Evolutionary conservation across 805 yeast species (phyloP).

Genomic region (Kluyveromyces siamensis): DNA sequence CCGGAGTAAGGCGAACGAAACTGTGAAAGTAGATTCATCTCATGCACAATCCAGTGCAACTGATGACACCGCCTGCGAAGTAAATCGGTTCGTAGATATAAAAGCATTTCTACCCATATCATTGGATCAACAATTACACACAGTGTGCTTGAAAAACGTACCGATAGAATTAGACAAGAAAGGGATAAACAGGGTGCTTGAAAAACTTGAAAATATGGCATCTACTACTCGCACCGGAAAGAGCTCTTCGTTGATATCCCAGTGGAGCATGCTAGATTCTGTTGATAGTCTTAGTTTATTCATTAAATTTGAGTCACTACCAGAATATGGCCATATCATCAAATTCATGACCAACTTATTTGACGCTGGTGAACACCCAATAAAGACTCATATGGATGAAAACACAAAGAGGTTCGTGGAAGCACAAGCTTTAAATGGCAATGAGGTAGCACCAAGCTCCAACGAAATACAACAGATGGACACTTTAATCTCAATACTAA

Average conservation of each 20-base stretch:
- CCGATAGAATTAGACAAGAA: constrained; percentile 3
- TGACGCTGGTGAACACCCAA: neutral
- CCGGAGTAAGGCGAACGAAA: constrained; percentile 1
- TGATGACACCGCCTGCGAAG: neutral
- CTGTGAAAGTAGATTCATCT: neutral
- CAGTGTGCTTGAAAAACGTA: constrained; percentile 14
- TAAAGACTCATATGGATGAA: constrained; percentile 12
- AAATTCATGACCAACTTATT: neutral
- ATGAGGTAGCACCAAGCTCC: constrained; percentile 1
- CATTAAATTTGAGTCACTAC: constrained; percentile 1
- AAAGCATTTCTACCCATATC: constrained; percentile 22
- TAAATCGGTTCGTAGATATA: constrained; percentile 3
- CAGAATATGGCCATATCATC: neutral
- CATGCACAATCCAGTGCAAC: neutral
- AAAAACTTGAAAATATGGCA: neutral
- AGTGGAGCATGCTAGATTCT: constrained; percentile 4
- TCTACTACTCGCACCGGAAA: neutral
- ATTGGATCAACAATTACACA: constrained; percentile 18
- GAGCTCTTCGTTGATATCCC: neutral
- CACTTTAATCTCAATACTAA: neutral
- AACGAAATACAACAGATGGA: neutral
- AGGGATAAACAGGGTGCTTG: neutral
- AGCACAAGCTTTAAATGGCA: constrained; percentile 6
- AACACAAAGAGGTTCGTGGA: constrained; percentile 12
- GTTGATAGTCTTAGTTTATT: constrained; percentile 4